Conservation (phyloP, 2,329 filamentous ascomycete species). For the Chrysosporium keratinophilum region DNA sequence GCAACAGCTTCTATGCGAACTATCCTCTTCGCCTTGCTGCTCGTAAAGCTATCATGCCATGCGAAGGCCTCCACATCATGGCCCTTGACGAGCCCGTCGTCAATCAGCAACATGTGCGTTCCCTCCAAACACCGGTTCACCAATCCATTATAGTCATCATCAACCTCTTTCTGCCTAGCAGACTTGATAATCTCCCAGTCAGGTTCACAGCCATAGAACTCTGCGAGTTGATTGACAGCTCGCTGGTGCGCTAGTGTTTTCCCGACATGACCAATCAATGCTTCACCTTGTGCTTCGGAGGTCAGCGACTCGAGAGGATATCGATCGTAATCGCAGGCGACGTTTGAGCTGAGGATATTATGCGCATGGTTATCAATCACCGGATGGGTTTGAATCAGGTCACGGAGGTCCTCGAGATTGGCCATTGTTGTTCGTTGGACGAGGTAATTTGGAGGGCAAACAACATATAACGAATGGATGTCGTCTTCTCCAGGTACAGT, state of each 20-base stretch:
- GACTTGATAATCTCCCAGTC: conserved; percentile 50
- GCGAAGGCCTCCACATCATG: conserved; percentile 48
- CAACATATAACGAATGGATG: no score
- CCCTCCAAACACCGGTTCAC: conserved; percentile 56
- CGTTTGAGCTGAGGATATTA: conserved; percentile 31
- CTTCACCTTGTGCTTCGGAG: conserved; percentile 61
- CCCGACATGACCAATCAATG: conserved; percentile 48
- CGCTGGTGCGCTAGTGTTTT: conserved; percentile 60
- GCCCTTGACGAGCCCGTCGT: conserved; percentile 55
- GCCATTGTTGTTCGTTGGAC: conserved; percentile 8
- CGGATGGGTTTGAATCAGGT: conserved; percentile 32
- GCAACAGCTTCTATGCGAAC: conserved; percentile 68
- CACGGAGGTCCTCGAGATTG: conserved; percentile 21
- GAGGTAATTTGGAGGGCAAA: not conserved
- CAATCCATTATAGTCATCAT: conserved; percentile 47
- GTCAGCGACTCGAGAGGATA: conserved; percentile 53
- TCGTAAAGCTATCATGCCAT: conserved; percentile 58
- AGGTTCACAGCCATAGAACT: conserved; percentile 53
- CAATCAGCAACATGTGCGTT: conserved; percentile 64
- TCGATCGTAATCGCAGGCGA: conserved; percentile 25
- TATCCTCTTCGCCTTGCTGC: conserved; percentile 58
- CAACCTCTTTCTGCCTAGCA: conserved; percentile 40
- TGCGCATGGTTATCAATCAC: conserved; percentile 42
- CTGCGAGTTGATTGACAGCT: conserved; percentile 57
- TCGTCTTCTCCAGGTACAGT: no score